These are phyloP conservation scores for Myriosclerotinia duriaeana DNA, from an alignment of 2,329 filamentous ascomycete species.

Conservation along the genomic window DNA sequence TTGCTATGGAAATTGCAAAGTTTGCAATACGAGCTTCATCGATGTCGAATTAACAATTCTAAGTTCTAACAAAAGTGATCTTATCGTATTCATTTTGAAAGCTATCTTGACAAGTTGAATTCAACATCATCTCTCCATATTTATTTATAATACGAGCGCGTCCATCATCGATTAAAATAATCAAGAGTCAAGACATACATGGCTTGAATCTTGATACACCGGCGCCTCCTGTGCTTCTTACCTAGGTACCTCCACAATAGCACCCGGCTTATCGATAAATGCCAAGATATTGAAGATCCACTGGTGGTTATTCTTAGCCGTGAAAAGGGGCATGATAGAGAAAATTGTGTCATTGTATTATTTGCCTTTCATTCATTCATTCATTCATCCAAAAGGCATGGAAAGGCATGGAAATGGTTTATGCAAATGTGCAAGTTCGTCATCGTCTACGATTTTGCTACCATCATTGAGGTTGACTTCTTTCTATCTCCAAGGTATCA, in stretches of 20 bases:
- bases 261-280: not conserved
- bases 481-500: no score
- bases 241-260: conserved; percentile 6
- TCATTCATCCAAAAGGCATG: no score
- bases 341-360: not conserved
- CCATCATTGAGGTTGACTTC: not conserved
- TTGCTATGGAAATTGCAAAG: conserved; percentile 1
- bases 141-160: no score
- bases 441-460: no score
- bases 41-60: not conserved
- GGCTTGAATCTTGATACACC: not conserved
- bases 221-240: not conserved
- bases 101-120: not conserved
- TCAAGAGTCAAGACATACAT: not conserved
- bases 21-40: conserved; percentile 12
- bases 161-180: no score
- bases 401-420: not conserved
- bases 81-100: not conserved
- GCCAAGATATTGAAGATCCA: conserved; percentile 7
- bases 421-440: not conserved
- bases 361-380: not conserved
- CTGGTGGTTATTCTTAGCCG: not conserved
- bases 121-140: not conserved
- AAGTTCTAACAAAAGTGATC: not conserved
- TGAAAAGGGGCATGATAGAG: conserved; percentile 12